Conservation (phyloP, 345 rosid species). For the Psidium guajava region DNA sequence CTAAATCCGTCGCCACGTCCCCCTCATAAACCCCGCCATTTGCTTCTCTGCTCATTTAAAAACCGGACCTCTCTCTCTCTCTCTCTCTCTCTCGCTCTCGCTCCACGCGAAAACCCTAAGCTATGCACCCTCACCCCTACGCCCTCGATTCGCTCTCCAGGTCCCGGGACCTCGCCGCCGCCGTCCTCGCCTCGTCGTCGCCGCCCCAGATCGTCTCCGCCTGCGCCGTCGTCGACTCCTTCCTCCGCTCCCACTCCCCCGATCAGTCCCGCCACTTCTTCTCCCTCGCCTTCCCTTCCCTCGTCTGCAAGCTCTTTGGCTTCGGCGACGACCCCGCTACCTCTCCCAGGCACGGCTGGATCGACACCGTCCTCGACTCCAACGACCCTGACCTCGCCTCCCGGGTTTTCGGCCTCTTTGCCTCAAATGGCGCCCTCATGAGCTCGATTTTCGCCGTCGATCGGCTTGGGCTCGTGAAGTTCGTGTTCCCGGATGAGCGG, state of each 20-base stretch:
- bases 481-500: constrained; percentile 73
- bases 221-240: constrained; percentile 51
- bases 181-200: constrained; percentile 47
- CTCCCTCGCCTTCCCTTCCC: constrained; percentile 68
- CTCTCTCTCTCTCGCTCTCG: background rate
- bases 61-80: background rate
- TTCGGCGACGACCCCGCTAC: constrained; percentile 43
- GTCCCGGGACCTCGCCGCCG: constrained; percentile 60
- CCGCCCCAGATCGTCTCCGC: constrained; percentile 51
- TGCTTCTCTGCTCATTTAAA: constrained; percentile 31
- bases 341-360: constrained; percentile 37
- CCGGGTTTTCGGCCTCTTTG: constrained; percentile 42
- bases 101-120: background rate
- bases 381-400: constrained; percentile 34
- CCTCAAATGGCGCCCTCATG: constrained; percentile 46
- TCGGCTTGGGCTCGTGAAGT: constrained; percentile 57
- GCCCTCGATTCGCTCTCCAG: constrained; percentile 57
- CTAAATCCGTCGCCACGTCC: constrained; percentile 21
- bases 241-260: constrained; percentile 52
- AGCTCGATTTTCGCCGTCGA: constrained; percentile 66
- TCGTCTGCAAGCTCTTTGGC: constrained; percentile 77
- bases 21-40: constrained; percentile 51
- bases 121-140: constrained; percentile 72
- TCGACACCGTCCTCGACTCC: constrained; percentile 39
- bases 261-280: constrained; percentile 92